A percentile compares a stretch with the other conserved stretches of the same genome.
These are phyloP conservation scores for Xerophyta viscosa DNA, from an alignment of 106 monocot genomes.

Conservation along the genomic window DNA sequence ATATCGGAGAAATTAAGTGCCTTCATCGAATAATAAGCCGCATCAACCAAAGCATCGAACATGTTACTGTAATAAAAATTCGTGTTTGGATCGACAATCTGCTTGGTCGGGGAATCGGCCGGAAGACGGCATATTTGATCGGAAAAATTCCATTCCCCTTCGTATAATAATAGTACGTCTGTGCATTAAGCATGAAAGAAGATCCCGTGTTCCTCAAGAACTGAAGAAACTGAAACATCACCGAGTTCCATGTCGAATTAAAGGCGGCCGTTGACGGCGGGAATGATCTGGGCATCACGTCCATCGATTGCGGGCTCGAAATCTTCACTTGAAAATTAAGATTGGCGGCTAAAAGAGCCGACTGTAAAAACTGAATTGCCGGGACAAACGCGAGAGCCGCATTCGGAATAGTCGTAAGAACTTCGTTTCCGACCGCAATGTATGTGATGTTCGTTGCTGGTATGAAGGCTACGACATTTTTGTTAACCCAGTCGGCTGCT, in stretches of 20 bases:
- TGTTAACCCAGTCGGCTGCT: conserved; percentile 80
- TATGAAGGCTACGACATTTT: conserved; percentile 60
- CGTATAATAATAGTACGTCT: conserved; percentile 67
- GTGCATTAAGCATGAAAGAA: conserved; percentile 85
- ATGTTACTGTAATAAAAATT: conserved; percentile 60
- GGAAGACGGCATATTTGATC: conserved; percentile 72
- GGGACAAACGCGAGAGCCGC: conserved; percentile 67
- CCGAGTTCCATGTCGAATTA: conserved; percentile 68
- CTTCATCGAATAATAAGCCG: conserved; percentile 73
- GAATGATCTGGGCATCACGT: conserved; percentile 57
- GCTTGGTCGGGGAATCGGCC: conserved; percentile 39
- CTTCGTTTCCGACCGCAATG: conserved; percentile 76
- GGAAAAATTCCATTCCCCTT: conserved; percentile 67
- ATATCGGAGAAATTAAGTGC: conserved; percentile 67
- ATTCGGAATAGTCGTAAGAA: conserved; percentile 70
- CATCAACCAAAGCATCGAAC: conserved; percentile 96
- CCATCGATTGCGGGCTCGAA: conserved; percentile 70
- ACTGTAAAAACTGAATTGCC: conserved; percentile 77
- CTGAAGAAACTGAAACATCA: conserved; percentile 58
- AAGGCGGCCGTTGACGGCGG: conserved; percentile 81
- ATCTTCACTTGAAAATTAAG: conserved; percentile 79
- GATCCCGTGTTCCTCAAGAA: conserved; percentile 78
- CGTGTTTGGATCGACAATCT: conserved; percentile 86
- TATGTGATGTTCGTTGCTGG: conserved; percentile 85
- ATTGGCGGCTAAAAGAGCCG: conserved; percentile 76